Percentiles rank a stretch among this genome's conserved stretches.
phyloP scores from a whole-genome alignment of 495 filamentous ascomycete species.

The Podospora anserina region DNA sequence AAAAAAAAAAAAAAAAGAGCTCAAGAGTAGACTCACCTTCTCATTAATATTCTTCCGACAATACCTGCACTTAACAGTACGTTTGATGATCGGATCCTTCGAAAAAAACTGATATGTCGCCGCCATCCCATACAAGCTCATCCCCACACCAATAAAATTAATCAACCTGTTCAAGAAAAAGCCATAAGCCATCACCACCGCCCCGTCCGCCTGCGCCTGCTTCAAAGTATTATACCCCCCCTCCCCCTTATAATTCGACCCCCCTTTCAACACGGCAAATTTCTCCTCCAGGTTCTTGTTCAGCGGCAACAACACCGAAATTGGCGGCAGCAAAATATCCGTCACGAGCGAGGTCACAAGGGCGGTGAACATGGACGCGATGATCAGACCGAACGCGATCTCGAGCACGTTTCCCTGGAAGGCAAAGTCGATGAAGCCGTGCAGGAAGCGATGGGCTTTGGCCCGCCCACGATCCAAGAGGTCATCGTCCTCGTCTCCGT shows the following conservation, averaged over 20 bases:
- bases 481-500: not conserved
- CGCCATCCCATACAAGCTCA: slow-evolving; percentile 64
- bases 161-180: slow-evolving; percentile 63
- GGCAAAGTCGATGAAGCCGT: slow-evolving; percentile 67
- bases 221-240: slow-evolving; percentile 65
- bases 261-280: slow-evolving; percentile 62
- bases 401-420: slow-evolving; percentile 72
- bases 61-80: slow-evolving; percentile 65
- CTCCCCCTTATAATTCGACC: slow-evolving; percentile 37
- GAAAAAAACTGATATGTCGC: slow-evolving; percentile 59
- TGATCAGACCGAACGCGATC: slow-evolving; percentile 71
- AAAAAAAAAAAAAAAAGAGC: not conserved
- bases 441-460: slow-evolving; percentile 39
- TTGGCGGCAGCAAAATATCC: slow-evolving; percentile 65
- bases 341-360: slow-evolving; percentile 70
- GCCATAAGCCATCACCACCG: slow-evolving; percentile 68
- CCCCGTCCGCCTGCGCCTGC: slow-evolving; percentile 66
- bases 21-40: slow-evolving; percentile 48
- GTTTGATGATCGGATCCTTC: slow-evolving; percentile 67
- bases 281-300: slow-evolving; percentile 72
- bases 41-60: slow-evolving; percentile 65
- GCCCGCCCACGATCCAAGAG: not conserved
- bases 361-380: slow-evolving; percentile 69
- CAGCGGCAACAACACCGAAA: slow-evolving; percentile 66
- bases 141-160: slow-evolving; percentile 63